phyloP scores from a whole-genome alignment of 768 basidiomycete genomes.

The Fistulinella prunicolor region DNA sequence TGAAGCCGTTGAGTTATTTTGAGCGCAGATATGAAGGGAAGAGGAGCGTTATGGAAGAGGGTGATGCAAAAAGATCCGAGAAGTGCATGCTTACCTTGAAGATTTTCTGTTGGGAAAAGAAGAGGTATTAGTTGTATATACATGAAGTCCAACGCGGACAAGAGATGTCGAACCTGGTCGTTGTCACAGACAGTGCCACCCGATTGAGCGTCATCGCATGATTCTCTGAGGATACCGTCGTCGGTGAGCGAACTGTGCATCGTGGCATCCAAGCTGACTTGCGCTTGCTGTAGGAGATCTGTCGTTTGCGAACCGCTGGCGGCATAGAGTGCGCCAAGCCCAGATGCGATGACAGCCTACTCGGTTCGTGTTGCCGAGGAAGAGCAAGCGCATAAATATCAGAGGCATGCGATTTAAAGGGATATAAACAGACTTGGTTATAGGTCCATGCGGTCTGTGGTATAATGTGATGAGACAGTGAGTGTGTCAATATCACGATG shows the following conservation, averaged over 20 bases:
- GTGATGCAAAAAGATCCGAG: no score
- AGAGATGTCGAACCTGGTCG: slow-evolving; percentile 36
- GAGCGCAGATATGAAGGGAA: no score
- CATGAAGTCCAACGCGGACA: neutral
- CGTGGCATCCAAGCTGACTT: slow-evolving; percentile 52
- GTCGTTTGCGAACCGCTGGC: slow-evolving; percentile 36
- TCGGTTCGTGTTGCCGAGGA: neutral
- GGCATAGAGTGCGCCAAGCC: slow-evolving; percentile 44
- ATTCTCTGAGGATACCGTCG: slow-evolving; percentile 43
- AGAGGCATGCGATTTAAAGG: neutral
- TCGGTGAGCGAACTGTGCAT: slow-evolving; percentile 41
- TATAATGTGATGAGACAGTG: neutral
- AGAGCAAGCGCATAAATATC: neutral
- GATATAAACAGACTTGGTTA: slow-evolving; percentile 42
- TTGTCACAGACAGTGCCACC: slow-evolving; percentile 42
- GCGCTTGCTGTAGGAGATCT: slow-evolving; percentile 42
- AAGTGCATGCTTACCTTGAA: slow-evolving; percentile 33
- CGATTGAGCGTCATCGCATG: slow-evolving; percentile 46
- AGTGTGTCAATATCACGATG: neutral
- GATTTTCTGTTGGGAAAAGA: slow-evolving; percentile 13
- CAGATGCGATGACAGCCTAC: slow-evolving; percentile 55
- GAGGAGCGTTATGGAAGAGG: no score
- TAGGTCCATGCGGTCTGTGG: slow-evolving; percentile 56
- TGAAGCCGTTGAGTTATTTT: neutral
- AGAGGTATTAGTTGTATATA: neutral